Evolutionary conservation across 2,329 filamentous ascomycete species (phyloP).

Genomic region (Apiospora rasikravindrae): DNA sequence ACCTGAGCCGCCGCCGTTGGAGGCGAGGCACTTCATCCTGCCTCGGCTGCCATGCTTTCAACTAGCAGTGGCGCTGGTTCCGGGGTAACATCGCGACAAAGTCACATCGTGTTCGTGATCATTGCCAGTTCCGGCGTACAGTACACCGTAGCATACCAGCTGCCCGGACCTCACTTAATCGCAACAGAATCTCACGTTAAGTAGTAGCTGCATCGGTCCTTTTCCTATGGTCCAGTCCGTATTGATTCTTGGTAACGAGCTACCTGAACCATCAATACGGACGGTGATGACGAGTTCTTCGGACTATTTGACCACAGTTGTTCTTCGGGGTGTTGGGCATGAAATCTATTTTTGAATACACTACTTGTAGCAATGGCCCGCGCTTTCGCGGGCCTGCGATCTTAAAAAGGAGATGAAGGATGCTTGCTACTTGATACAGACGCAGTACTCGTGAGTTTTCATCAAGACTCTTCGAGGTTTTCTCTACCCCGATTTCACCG

Average conservation of each 20-base stretch:
- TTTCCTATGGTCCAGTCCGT: background rate
- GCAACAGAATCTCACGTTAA: background rate
- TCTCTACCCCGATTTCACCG: too few species aligned
- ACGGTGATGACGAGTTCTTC: background rate
- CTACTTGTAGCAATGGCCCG: background rate
- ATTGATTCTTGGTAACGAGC: background rate
- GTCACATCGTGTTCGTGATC: slow-evolving; percentile 8
- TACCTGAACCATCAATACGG: background rate
- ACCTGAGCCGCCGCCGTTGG: background rate
- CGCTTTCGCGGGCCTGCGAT: background rate
- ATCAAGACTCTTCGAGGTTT: too few species aligned
- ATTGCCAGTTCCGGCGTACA: background rate
- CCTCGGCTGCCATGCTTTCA: too few species aligned
- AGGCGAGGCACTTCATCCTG: background rate
- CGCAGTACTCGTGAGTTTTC: too few species aligned
- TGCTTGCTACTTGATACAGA: background rate
- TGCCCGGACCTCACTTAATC: background rate
- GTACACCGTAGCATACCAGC: background rate
- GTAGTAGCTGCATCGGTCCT: background rate
- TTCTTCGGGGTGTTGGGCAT: background rate
- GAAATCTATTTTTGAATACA: background rate
- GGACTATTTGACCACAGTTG: background rate
- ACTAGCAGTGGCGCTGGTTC: background rate
- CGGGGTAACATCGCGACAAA: background rate
- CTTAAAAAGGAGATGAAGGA: too few species aligned